Evolutionary conservation across 2,329 filamentous ascomycete genomes (phyloP), one percentile per base, ranked within the genome.

Genomic region (Exophiala sp.): DNA sequence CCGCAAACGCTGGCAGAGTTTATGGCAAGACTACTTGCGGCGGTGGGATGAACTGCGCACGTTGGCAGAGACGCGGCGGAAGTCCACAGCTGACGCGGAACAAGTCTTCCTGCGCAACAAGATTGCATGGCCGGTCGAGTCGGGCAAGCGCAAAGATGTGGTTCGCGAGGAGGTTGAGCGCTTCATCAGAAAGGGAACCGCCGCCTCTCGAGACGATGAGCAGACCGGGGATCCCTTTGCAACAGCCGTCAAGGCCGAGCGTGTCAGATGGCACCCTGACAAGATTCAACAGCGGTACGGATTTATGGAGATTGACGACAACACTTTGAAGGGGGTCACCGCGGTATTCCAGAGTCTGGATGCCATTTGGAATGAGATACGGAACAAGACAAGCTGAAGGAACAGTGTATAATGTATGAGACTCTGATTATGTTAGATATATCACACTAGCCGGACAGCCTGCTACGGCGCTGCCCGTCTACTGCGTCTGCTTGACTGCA

Each of bases 191-290:
- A 70, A 75, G 21, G 50, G 50, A 3, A 53, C 46, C 1, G 40
- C 29, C 4, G 41, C 45, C 14, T 48, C 42, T 19, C 47, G 52
- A 18, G 59, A 35, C 6, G 19, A 24, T 14, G 47, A 50, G 11
- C 53, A 63, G 38, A 58, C 55, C 8, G 22, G 42, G 19, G 49
- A 59, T 4, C 69, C 72, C 50, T 48, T 79, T 16, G 46, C 69
- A 11, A 71, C 75, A 38, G 65, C 77, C 3, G 73, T 97, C 45
- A 95, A 95, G 68, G 73, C 81, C 3, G 93, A 98, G 72, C 81
- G 93, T 44, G 83, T 97, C 14, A 78, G 89, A 13, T 98, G 93
- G 93, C 93, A 98, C 72, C 93, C 93, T 2, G 93, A 98, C 70
- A 98, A 97, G 74, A 86, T 97, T 48, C 88, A 96, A 72, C 93